Base-by-base conservation (phyloP, 495 filamentous ascomycete genomes). In the Penicilliopsis zonata region DNA sequence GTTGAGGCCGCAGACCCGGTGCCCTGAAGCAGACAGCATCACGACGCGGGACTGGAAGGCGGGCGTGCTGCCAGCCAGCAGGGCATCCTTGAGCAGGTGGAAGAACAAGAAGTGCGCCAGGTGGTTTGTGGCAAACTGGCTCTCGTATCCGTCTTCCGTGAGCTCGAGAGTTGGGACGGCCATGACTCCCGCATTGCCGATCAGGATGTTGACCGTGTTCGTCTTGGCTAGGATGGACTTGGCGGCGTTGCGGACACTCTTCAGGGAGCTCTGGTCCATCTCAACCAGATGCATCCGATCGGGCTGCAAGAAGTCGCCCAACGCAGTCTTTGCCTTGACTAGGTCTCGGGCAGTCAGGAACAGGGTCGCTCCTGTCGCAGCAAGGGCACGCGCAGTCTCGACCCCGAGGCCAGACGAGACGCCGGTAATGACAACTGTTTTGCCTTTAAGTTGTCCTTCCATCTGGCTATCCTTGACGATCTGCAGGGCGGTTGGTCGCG, bases 31-130 rank as follows among this genome's bases (percentile, higher is more conserved):
- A 17, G 58, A 46, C 19, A 70, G 46, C 18, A 34, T 40, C 10
- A 70, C 50, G 8, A 63, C 64, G 6, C 64, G 51, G 7, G 65
- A 69, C 34, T 53, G 35, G 41, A 59, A 60, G 0, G 24, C 22
- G 0, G 61, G 52, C 12, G 57, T 57, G 1, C 55, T 47, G 15
- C 47, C 49, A 9, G 52, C 38, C 10, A 70, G 49, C 6, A 70
- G 46, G 18, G 55, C 31, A 13, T 49, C 42, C 39, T 59, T 55
- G 18, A 74, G 57, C 3, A 64, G 57, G n/a, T 59, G 36, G 46
- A 70, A 67, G n/a, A 74, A 47, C 14, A 70, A 57, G 47, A 70
- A 71, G 37, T 74, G 69, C 5, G 39, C 52, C 0, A 71, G 47
- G 40, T 73, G 61, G 46, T 72, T 70, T 1, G 59, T 67, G 9